Conservation (phyloP, 1,284 basidiomycete genomes). For the Ceratobasidium sp. region DNA sequence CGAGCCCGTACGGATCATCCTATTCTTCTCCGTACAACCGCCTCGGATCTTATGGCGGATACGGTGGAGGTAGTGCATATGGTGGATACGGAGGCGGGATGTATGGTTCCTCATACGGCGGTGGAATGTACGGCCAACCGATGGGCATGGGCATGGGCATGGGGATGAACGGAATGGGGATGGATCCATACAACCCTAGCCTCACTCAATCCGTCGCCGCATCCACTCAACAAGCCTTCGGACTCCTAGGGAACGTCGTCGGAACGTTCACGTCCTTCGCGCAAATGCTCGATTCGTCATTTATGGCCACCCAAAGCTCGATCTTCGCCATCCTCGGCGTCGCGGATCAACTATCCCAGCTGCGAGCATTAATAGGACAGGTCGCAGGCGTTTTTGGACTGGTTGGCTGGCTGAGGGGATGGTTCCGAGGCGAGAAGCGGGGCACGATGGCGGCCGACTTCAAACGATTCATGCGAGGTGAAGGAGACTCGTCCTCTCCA, state of each 20-base stretch:
- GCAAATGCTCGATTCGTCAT: slow-evolving; percentile 97
- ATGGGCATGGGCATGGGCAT: slow-evolving; percentile 60
- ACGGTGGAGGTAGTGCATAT: slow-evolving; percentile 50
- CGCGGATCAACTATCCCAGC: slow-evolving; percentile 91
- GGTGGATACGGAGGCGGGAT: slow-evolving; percentile 58
- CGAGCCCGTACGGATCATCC: slow-evolving; percentile 50
- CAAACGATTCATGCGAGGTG: slow-evolving; percentile 63
- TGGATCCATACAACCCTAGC: slow-evolving; percentile 67
- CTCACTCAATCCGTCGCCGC: slow-evolving; percentile 89
- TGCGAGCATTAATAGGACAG: slow-evolving; percentile 92
- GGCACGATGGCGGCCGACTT: slow-evolving; percentile 55
- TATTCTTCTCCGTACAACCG: slow-evolving; percentile 60
- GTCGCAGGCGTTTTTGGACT: slow-evolving; percentile 93
- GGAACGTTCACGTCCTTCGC: slow-evolving; percentile 96
- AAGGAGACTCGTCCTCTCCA: slow-evolving; percentile 47
- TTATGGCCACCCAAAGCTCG: slow-evolving; percentile 97
- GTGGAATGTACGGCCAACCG: slow-evolving; percentile 42
- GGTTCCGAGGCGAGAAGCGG: slow-evolving; percentile 49
- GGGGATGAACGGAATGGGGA: slow-evolving; percentile 53
- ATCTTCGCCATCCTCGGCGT: slow-evolving; percentile 99
- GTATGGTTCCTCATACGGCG: slow-evolving; percentile 56
- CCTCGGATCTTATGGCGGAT: slow-evolving; percentile 57
- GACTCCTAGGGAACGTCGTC: slow-evolving; percentile 93
- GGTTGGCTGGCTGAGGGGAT: slow-evolving; percentile 80
- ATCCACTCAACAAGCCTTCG: slow-evolving; percentile 92